A percentile compares a stretch with the other conserved stretches of the same genome.
Evolutionary conservation across 129 eudicot genomes (phyloP).

Genomic region (Chrysanthemum lavandulifolium): DNA sequence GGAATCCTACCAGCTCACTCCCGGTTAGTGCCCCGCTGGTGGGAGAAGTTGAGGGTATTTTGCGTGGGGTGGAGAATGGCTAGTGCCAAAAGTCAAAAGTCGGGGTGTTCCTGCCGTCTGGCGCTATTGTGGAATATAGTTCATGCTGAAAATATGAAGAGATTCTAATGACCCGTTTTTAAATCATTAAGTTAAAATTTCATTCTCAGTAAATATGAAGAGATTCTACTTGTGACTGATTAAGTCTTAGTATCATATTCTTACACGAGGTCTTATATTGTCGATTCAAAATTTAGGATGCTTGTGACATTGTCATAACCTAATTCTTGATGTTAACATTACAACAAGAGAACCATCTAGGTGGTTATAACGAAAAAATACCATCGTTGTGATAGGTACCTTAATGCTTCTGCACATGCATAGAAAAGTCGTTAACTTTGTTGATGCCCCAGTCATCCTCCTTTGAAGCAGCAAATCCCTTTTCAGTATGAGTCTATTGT

Average conservation of each 20-base stretch:
- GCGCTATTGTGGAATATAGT: too few species aligned
- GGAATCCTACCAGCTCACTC: too few species aligned
- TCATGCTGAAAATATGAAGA: too few species aligned
- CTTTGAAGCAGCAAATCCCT: constrained; percentile 19
- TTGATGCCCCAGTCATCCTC: constrained; percentile 13
- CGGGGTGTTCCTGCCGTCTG: too few species aligned
- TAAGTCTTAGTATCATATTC: neutral
- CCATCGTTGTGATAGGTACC: neutral
- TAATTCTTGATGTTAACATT: constrained; percentile 2
- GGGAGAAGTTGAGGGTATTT: too few species aligned
- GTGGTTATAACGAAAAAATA: neutral
- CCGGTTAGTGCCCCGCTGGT: too few species aligned
- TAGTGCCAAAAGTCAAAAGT: too few species aligned
- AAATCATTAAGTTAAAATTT: too few species aligned
- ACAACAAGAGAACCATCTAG: neutral
- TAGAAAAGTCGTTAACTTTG: neutral
- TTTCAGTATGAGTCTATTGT: neutral
- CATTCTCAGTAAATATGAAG: too few species aligned
- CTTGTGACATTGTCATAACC: neutral
- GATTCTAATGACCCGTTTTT: too few species aligned
- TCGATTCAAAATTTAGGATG: neutral
- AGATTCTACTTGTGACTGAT: too few species aligned
- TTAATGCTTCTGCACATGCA: constrained; percentile 14
- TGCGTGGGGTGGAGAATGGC: too few species aligned
- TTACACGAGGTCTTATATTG: neutral